phyloP scores from a whole-genome alignment of 495 filamentous ascomycete species.

The Diplogelasinospora grovesii region DNA sequence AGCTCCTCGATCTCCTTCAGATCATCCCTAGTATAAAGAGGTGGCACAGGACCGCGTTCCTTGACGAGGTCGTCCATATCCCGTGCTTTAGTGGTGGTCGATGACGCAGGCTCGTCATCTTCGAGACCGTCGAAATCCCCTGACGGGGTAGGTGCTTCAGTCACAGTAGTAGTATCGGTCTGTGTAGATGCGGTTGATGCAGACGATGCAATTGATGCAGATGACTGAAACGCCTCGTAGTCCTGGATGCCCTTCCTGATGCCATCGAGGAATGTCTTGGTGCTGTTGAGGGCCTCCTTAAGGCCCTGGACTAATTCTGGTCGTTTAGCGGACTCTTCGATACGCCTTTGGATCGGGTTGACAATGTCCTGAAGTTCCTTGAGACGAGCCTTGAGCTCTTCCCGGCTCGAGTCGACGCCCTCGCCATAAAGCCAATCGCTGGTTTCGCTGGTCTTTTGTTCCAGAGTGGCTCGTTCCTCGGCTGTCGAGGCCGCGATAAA shows the following conservation, averaged over 20 bases:
- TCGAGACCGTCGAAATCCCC: constrained; percentile 60
- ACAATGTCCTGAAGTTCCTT: constrained; percentile 66
- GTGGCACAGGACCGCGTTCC: constrained; percentile 38
- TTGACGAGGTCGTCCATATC: constrained; percentile 33
- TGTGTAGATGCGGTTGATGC: constrained; percentile 30
- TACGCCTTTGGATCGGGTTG: constrained; percentile 58
- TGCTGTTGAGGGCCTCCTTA: constrained; percentile 53
- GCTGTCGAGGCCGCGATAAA: constrained; percentile 65
- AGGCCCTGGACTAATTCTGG: constrained; percentile 59
- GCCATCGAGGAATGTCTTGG: constrained; percentile 41
- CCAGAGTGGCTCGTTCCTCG: constrained; percentile 54
- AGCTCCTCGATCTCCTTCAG: constrained; percentile 47
- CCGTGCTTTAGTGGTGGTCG: constrained; percentile 29
- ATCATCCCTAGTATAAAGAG: constrained; percentile 56
- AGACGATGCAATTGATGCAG: constrained; percentile 34
- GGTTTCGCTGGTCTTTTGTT: constrained; percentile 55
- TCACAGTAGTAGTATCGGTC: constrained; percentile 26
- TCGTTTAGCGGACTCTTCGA: constrained; percentile 58
- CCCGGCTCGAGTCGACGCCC: constrained; percentile 64
- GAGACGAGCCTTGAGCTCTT: constrained; percentile 63
- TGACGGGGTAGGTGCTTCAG: constrained; percentile 37
- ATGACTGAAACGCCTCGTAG: constrained; percentile 41
- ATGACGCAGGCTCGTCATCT: constrained; percentile 40
- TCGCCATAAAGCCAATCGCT: constrained; percentile 90
- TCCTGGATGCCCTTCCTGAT: constrained; percentile 45